Base-by-base conservation (phyloP, 805 yeast species). In the Yarrowia sp. region DNA sequence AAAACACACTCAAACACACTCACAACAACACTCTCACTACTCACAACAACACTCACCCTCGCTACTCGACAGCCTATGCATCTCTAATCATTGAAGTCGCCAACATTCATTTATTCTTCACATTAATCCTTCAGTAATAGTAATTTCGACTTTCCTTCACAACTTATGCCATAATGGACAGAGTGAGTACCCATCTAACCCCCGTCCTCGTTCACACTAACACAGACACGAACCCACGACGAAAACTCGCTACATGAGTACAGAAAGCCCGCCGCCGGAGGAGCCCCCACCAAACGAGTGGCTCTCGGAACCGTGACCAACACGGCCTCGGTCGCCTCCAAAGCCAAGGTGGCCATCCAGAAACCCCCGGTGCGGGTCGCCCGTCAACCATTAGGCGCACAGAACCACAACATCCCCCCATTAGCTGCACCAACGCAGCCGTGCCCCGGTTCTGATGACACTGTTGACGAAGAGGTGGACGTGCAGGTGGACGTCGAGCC, bases 171-270 rank as follows among this genome's bases (percentile, higher is more conserved):
- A 51, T 38, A 51, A 58, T 58, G 64, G 64, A 58, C 47, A 42
- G 51, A 43, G 64, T 58, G 51, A 58, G 64, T 58, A 58, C 14
- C 38, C 4, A 8, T 10, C 38, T 14, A 9, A 3, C 11, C 17
- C 5, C 4, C 18, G 5, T n/a, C 33, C 33, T 8, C 13, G 4
- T 28, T 14, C 11, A 35, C 10, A 51, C 58, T 51, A 51, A 43
- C 64, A 58, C 64, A 58, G 64, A 58, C 42, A 28, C 64, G 64
- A 43, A 58, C 51, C 36, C 64, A 58, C 41, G 64, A 58, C 35
- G 64, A 58, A 44, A 58, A 58, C 45, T 32, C 64, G 33, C 64
- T 58, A 33, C 64, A 58, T 43, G 64, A 58, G 64, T 58, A 58
- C 64, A 43, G 64, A 58, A 58, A 58, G 43, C 64, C 64, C 28